Evolutionary conservation across 176 grass and related monocot species (phyloP).

Genomic region (Urochloa ruziziensis): DNA sequence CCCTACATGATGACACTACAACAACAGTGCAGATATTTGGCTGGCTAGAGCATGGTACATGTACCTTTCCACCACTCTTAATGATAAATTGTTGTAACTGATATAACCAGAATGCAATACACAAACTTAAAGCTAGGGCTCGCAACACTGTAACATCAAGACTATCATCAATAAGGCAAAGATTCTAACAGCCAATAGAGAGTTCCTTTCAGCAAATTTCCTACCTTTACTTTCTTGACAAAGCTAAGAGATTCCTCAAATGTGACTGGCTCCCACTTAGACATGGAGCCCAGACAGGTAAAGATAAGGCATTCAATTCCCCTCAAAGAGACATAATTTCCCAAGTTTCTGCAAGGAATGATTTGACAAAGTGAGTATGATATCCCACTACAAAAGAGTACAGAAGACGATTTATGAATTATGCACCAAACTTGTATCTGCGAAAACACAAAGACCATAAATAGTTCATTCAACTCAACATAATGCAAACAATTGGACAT

Average conservation of each 20-base stretch:
- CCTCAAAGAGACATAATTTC: conserved; percentile 37
- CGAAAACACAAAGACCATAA: not conserved
- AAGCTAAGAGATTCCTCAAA: conserved; percentile 69
- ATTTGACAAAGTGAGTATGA: conserved; percentile 16
- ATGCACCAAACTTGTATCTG: not conserved
- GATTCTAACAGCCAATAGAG: not conserved
- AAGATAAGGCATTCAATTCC: conserved; percentile 18
- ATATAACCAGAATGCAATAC: not conserved
- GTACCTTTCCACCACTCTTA: not conserved
- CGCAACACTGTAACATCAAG: not conserved
- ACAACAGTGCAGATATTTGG: not conserved
- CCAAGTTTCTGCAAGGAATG: conserved; percentile 39
- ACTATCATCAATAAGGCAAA: not conserved
- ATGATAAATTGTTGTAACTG: not conserved
- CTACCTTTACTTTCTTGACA: conserved; percentile 71
- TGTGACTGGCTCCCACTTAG: conserved; percentile 52
- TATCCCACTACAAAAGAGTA: not conserved
- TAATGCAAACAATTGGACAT: not conserved
- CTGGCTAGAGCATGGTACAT: not conserved
- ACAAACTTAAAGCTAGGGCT: not conserved
- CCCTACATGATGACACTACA: conserved; percentile 23
- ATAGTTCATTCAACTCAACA: not conserved
- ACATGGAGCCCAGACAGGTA: conserved; percentile 32
- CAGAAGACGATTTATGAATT: conserved; percentile 4
- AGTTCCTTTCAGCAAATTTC: conserved; percentile 23